Evolutionary conservation across 345 rosid genomes (phyloP).

Genomic region (Raphanus raphanistrum): DNA sequence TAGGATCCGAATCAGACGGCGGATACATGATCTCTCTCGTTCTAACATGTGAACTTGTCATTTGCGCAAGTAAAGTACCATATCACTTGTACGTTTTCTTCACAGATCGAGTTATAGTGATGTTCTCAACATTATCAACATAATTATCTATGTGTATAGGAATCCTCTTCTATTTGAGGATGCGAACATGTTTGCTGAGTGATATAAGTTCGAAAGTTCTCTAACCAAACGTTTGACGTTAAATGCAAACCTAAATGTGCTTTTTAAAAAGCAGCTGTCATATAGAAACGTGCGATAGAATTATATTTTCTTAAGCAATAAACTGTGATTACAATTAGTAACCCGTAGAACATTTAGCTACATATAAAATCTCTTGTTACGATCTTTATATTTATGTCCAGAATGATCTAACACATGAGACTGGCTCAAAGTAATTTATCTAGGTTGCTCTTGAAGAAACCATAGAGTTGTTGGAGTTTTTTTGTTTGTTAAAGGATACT

Average conservation of each 20-base stretch:
- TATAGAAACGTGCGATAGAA: neutral
- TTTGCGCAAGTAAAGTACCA: constrained; percentile 21
- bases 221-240: neutral
- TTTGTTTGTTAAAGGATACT: too few relatives aligned
- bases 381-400: too few relatives aligned
- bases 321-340: too few relatives aligned
- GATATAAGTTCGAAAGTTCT: neutral
- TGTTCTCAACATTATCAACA: neutral
- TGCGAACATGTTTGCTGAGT: neutral
- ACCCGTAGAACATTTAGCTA: too few relatives aligned
- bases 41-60: constrained; percentile 37
- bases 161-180: neutral
- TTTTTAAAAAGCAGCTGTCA: neutral
- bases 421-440: too few relatives aligned
- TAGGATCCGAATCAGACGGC: constrained; percentile 33
- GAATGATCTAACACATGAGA: too few relatives aligned
- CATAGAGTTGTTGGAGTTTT: too few relatives aligned
- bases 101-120: neutral
- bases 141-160: neutral
- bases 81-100: constrained; percentile 9
- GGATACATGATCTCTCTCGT: constrained; percentile 14
- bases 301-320: too few relatives aligned
- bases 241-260: neutral
- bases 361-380: too few relatives aligned
- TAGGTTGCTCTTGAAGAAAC: too few relatives aligned